Conservation (phyloP, 1,284 basidiomycete genomes). For the Malassezia pachydermatis region DNA sequence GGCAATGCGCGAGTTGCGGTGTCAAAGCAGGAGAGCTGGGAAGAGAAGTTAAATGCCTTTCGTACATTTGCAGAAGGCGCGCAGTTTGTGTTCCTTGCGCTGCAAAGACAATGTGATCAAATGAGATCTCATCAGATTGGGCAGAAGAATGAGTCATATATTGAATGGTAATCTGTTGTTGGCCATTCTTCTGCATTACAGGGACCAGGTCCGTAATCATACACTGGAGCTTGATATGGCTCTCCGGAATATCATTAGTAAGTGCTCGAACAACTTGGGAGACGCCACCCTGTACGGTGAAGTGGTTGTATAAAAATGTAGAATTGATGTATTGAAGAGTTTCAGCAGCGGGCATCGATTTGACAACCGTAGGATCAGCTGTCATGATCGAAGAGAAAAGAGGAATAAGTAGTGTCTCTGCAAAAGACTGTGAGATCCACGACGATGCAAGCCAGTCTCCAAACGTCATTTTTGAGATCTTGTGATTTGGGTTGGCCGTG, state of each 20-base stretch:
- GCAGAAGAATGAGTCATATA: constrained; percentile 13
- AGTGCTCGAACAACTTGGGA: constrained; percentile 29
- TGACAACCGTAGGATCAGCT: constrained; percentile 19
- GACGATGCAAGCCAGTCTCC: constrained; percentile 10
- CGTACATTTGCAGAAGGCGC: background rate
- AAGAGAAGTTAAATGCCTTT: background rate
- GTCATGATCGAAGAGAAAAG: constrained; percentile 42
- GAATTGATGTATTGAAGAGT: constrained; percentile 42
- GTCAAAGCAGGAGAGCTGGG: background rate
- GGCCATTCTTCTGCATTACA: background rate
- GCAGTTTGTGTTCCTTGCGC: constrained; percentile 8
- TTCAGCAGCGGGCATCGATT: constrained; percentile 31
- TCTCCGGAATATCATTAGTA: constrained; percentile 3
- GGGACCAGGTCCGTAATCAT: constrained; percentile 16
- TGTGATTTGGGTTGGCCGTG: constrained; percentile 25
- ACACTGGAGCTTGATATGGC: constrained; percentile 9
- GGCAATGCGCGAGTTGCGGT: background rate
- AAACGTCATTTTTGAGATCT: constrained; percentile 18
- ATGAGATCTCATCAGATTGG: background rate
- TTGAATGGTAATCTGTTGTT: constrained; percentile 13
- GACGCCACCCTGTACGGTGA: constrained; percentile 38
- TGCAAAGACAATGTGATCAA: constrained; percentile 13
- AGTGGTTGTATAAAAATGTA: constrained; percentile 38
- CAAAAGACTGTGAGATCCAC: constrained; percentile 21
- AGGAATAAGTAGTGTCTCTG: constrained; percentile 27